Evolutionary conservation across 345 rosid species (phyloP).

Genomic region (Citrus hindsii): DNA sequence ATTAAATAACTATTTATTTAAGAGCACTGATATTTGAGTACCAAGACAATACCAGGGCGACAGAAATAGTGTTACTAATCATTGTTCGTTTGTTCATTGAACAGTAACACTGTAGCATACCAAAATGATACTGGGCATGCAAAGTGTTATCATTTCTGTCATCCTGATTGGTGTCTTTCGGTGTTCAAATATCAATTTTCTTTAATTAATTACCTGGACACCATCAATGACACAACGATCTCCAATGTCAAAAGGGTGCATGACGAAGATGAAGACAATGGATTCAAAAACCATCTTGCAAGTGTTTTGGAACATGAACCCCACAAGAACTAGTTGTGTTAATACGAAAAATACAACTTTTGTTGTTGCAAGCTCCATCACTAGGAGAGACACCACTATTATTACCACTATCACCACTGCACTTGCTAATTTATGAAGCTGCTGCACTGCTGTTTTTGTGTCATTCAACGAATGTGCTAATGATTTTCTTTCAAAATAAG

Average conservation of each 20-base stretch:
- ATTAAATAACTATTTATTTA: no score
- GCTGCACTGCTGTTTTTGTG: constrained; percentile 73
- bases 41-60: no score
- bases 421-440: constrained; percentile 73
- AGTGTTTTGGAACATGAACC: constrained; percentile 76
- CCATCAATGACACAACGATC: constrained; percentile 81
- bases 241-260: constrained; percentile 85
- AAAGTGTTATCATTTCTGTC: no score
- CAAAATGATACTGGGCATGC: no score
- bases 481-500: constrained; percentile 67
- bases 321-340: constrained; percentile 61
- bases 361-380: constrained; percentile 58
- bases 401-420: constrained; percentile 51
- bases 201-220: constrained; percentile 44
- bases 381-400: constrained; percentile 49
- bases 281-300: constrained; percentile 82
- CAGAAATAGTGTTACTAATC: no score
- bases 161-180: no score
- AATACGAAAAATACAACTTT: constrained; percentile 51
- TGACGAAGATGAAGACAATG: constrained; percentile 74
- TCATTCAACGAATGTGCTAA: constrained; percentile 71
- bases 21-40: no score
- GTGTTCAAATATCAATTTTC: no score
- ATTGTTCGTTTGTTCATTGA: no score
- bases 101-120: no score